These are phyloP conservation scores for Sporothrix dimorphospora DNA, from an alignment of 2,329 filamentous ascomycete genomes.

Conservation along the genomic window DNA sequence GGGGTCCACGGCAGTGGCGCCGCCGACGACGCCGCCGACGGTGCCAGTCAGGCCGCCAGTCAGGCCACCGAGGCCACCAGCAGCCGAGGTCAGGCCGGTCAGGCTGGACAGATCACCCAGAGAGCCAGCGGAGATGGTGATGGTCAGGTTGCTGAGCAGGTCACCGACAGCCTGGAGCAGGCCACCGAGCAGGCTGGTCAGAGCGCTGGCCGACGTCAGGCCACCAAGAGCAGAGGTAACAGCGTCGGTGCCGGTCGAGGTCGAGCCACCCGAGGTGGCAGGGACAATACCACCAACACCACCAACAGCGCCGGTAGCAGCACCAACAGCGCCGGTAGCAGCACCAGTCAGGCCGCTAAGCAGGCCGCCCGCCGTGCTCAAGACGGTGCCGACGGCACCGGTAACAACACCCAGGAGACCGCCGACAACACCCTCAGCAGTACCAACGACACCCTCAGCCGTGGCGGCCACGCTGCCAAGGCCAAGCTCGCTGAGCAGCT, in stretches of 20 bases:
- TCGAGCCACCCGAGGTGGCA: neutral
- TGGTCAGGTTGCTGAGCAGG: conserved; percentile 10
- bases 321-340: neutral
- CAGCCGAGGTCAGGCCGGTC: neutral
- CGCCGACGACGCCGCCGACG: neutral
- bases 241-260: neutral
- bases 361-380: neutral
- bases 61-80: neutral
- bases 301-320: neutral
- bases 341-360: conserved; percentile 7
- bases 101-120: conserved; percentile 12
- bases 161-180: neutral
- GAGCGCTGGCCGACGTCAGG: neutral
- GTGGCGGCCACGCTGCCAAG: neutral
- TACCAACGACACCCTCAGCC: neutral
- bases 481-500: conserved; percentile 16
- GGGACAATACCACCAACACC: conserved; percentile 8
- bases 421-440: neutral
- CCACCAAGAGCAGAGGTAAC: conserved; percentile 10
- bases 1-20: neutral
- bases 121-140: neutral
- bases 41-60: neutral
- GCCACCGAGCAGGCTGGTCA: conserved; percentile 6
- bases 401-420: neutral
- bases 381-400: conserved; percentile 3